Evolutionary conservation across 306 rosid species (phyloP).

Genomic region (Vicia sativa): DNA sequence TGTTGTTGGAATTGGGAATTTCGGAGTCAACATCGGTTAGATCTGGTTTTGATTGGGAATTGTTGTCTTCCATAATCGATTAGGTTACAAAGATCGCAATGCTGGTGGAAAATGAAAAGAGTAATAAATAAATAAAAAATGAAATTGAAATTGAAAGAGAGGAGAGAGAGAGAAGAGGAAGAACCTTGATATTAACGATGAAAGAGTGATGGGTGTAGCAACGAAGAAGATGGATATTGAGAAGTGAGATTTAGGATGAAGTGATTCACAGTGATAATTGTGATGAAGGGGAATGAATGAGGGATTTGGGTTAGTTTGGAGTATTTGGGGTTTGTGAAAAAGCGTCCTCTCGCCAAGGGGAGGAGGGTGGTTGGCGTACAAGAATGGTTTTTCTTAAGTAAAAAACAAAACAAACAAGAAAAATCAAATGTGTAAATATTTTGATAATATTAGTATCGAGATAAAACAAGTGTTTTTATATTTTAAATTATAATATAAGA

Average conservation of each 20-base stretch:
- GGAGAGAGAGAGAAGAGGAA: background rate
- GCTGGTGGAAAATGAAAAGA: background rate
- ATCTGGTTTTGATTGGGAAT: constrained; percentile 37
- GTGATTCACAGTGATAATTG: background rate
- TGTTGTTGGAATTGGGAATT: background rate
- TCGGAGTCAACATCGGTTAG: constrained; percentile 17
- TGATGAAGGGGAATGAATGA: background rate
- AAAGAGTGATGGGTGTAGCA: background rate
- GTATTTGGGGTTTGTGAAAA: constrained; percentile 4
- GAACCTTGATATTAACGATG: background rate
- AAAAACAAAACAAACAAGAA: too few species aligned
- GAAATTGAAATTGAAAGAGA: background rate
- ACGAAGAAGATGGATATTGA: too few species aligned
- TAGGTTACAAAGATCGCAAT: background rate
- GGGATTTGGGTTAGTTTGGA: constrained; percentile 3
- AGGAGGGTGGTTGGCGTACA: too few species aligned
- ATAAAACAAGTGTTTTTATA: too few species aligned
- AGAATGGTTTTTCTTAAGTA: too few species aligned
- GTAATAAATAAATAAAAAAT: background rate
- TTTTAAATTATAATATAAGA: too few species aligned
- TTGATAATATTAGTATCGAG: too few species aligned
- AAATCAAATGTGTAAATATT: too few species aligned
- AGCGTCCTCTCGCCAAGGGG: too few species aligned
- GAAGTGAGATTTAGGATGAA: background rate
- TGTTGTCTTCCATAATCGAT: constrained; percentile 32